Percentiles rank a stretch among this genome's conserved stretches.
Conservation (phyloP, 2,329 filamentous ascomycete genomes). For the Arthrinium puccinioides region DNA sequence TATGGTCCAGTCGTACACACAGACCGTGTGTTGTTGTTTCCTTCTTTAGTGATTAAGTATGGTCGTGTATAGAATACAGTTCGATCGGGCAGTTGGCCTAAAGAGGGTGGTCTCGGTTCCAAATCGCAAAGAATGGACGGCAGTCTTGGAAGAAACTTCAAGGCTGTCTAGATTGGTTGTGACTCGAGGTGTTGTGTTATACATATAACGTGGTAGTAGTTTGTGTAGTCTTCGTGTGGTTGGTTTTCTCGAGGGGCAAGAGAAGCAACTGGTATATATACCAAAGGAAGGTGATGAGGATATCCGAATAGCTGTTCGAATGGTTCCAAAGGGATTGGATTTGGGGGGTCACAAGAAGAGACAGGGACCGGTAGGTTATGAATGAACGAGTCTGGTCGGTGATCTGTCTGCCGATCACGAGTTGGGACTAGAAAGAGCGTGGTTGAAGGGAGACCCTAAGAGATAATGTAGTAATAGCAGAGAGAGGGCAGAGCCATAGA, state of each 20-base stretch:
- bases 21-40: too few relatives aligned
- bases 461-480: conserved; percentile 24
- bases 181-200: conserved; percentile 22
- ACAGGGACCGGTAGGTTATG: conserved; percentile 25
- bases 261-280: conserved; percentile 16
- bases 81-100: conserved; percentile 23
- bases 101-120: conserved; percentile 27
- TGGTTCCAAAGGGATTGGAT: conserved; percentile 24
- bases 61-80: conserved; percentile 22
- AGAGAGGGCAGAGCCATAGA: conserved; percentile 20
- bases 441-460: conserved; percentile 23
- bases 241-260: conserved; percentile 6
- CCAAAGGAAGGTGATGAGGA: conserved; percentile 26
- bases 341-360: conserved; percentile 24
- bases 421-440: conserved; percentile 23
- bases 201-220: conserved; percentile 15
- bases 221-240: conserved; percentile 8
- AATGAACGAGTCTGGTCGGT: conserved; percentile 26
- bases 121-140: conserved; percentile 24
- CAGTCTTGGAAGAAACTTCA: conserved; percentile 15
- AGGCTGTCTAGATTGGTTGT: conserved; percentile 3
- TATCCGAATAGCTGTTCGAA: conserved; percentile 19
- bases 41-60: conserved; percentile 24
- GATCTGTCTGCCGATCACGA: conserved; percentile 27
- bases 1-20: too few relatives aligned